These are phyloP conservation scores for Kwoniella dejecticola DNA, from an alignment of 768 basidiomycete species.

Conservation along the genomic window DNA sequence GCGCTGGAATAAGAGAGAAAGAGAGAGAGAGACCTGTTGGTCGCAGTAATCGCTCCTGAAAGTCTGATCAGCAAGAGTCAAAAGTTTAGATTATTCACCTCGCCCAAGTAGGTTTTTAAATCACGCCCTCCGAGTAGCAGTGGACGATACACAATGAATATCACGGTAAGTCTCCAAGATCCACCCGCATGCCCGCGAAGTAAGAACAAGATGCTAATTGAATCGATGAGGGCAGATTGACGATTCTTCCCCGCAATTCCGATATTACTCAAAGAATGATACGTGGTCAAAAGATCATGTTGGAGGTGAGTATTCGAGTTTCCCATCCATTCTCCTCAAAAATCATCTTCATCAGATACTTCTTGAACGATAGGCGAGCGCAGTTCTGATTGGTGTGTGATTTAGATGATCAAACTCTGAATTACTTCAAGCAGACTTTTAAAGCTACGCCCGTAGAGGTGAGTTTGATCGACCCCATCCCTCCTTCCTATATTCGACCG, in stretches of 20 bases:
- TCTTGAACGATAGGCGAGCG: no score
- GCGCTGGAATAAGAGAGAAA: no score
- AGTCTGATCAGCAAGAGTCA: no score
- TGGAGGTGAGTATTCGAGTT: slow-evolving; percentile 1
- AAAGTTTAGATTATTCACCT: no score
- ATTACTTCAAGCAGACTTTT: slow-evolving; percentile 21
- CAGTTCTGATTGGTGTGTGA: background rate
- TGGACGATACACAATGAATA: slow-evolving; percentile 6
- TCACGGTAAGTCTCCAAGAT: slow-evolving; percentile 5
- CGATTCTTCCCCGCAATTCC: slow-evolving; percentile 17
- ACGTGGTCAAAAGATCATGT: slow-evolving; percentile 1
- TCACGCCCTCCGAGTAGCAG: no score
- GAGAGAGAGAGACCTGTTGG: no score
- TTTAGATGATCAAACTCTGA: slow-evolving; percentile 7
- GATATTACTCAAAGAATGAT: background rate
- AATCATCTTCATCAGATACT: background rate
- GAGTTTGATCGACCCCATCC: background rate
- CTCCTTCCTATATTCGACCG: background rate
- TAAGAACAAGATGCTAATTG: no score
- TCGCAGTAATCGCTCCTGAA: no score
- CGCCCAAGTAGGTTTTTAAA: no score
- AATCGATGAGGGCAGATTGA: slow-evolving; percentile 6
- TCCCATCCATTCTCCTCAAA: slow-evolving; percentile 1
- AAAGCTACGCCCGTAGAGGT: slow-evolving; percentile 18
- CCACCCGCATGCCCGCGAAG: no score